Conservation (phyloP, 768 basidiomycete genomes). For the Rhodotorula sphaerocarpa region DNA sequence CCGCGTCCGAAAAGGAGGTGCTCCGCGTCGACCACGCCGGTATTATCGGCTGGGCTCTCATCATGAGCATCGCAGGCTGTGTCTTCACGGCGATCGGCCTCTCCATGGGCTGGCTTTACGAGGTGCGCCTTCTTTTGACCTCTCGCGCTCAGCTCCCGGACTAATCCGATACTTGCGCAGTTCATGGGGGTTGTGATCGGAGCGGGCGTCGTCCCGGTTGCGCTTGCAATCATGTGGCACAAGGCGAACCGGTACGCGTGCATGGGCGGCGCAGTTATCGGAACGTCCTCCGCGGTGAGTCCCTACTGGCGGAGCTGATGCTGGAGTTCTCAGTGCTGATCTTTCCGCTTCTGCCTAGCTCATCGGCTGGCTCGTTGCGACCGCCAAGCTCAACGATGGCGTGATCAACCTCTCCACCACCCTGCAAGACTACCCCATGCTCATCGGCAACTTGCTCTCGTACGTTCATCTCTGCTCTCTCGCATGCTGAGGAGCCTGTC, state of each 20-base stretch:
- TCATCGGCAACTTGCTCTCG: conserved; percentile 80
- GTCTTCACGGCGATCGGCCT: conserved; percentile 51
- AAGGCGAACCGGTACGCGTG: conserved; percentile 81
- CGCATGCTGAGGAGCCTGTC: conserved; percentile 44
- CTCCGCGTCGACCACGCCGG: conserved; percentile 20
- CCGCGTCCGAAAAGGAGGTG: conserved; percentile 54
- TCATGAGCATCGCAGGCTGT: conserved; percentile 21
- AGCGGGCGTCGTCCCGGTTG: conserved; percentile 59
- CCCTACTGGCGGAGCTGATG: no score
- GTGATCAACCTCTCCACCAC: conserved; percentile 57
- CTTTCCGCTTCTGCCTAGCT: conserved; percentile 40
- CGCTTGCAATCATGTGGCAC: conserved; percentile 72
- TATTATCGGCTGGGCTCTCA: neutral
- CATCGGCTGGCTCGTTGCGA: conserved; percentile 77
- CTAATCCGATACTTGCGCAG: neutral
- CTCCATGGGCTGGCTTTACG: conserved; percentile 31
- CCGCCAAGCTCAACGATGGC: conserved; percentile 59
- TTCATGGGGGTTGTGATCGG: conserved; percentile 63
- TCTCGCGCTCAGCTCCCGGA: conserved; percentile 45
- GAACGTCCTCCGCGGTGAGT: conserved; percentile 54
- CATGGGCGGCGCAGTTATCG: conserved; percentile 61
- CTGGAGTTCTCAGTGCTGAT: neutral
- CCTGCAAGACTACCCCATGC: conserved; percentile 54
- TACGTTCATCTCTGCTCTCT: conserved; percentile 51
- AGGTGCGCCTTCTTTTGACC: neutral